Evolutionary conservation across 2,329 filamentous ascomycete species (phyloP).

Genomic region (Rugonectria rugulosa): DNA sequence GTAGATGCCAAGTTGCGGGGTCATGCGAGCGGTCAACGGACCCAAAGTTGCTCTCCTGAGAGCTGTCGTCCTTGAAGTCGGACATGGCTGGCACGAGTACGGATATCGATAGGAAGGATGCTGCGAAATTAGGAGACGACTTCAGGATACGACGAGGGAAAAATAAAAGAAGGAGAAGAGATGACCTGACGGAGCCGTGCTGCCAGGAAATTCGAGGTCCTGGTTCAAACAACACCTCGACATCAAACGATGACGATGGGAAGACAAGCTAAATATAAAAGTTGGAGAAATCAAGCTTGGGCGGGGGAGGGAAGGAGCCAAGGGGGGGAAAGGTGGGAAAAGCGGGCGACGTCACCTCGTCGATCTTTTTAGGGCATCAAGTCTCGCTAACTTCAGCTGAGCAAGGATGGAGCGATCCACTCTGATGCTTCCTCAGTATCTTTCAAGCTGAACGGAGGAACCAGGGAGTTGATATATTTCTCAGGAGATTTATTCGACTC

Average conservation of each 20-base stretch:
- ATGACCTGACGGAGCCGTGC: no score
- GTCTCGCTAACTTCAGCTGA: no score
- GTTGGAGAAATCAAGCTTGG: neutral
- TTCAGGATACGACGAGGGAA: neutral
- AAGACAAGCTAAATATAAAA: neutral
- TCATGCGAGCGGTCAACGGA: conserved; percentile 32
- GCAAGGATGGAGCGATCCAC: no score
- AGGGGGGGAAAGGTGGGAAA: no score
- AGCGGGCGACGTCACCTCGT: neutral
- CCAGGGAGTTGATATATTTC: no score
- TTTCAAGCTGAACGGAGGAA: no score
- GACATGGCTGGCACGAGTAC: conserved; percentile 42
- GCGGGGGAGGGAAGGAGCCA: neutral
- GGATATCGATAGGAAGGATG: neutral
- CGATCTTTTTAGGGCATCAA: neutral
- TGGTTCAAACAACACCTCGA: neutral
- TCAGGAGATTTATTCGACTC: no score
- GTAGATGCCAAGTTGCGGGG: no score
- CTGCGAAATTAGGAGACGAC: neutral
- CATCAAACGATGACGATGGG: neutral
- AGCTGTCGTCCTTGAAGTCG: conserved; percentile 39
- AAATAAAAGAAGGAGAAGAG: neutral
- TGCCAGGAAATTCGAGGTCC: no score
- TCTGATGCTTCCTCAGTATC: no score
- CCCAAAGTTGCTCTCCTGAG: conserved; percentile 50